phyloP scores from a whole-genome alignment of 371 early-diverging fungal species.

The Syncephalastrum racemosum region DNA sequence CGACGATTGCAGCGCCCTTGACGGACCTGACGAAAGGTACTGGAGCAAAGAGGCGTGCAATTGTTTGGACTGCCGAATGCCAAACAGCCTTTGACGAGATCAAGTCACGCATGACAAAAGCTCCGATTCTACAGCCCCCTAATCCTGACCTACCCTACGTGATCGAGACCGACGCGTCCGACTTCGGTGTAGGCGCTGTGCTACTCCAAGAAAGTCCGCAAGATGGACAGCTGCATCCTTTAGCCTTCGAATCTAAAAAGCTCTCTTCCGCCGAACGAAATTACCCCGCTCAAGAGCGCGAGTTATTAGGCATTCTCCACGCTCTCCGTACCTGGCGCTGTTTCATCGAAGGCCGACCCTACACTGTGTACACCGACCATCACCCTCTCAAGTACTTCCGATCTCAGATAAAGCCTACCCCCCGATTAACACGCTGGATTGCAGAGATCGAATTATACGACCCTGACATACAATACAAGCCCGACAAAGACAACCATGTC shows the following conservation, averaged over 20 bases:
- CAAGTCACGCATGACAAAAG: too few relatives aligned
- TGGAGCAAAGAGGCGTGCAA: slow-evolving; percentile 18
- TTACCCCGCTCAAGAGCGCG: slow-evolving; percentile 43
- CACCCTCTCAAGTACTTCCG: too few relatives aligned
- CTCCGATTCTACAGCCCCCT: too few relatives aligned
- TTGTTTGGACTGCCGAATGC: slow-evolving; percentile 19
- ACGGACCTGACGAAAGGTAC: slow-evolving; percentile 32
- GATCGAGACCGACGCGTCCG: too few relatives aligned
- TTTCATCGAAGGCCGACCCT: too few relatives aligned
- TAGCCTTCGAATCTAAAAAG: slow-evolving; percentile 40
- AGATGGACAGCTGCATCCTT: too few relatives aligned
- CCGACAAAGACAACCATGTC: slow-evolving; percentile 26
- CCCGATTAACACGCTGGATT: slow-evolving; percentile 26
- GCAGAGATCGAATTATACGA: slow-evolving; percentile 27
- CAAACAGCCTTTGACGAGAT: slow-evolving; percentile 23
- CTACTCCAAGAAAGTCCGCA: too few relatives aligned
- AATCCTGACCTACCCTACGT: too few relatives aligned
- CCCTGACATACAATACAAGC: slow-evolving; percentile 29
- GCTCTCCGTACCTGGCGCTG: too few relatives aligned
- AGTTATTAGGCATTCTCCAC: slow-evolving; percentile 32
- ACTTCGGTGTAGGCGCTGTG: too few relatives aligned
- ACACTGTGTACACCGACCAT: too few relatives aligned
- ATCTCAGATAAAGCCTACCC: slow-evolving; percentile 25
- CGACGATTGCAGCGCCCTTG: slow-evolving; percentile 38
- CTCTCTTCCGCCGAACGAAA: too few relatives aligned